A percentile compares a stretch with the other conserved stretches of the same genome.
phyloP scores from a whole-genome alignment of 768 basidiomycete species.

The Lyophyllum atratum region DNA sequence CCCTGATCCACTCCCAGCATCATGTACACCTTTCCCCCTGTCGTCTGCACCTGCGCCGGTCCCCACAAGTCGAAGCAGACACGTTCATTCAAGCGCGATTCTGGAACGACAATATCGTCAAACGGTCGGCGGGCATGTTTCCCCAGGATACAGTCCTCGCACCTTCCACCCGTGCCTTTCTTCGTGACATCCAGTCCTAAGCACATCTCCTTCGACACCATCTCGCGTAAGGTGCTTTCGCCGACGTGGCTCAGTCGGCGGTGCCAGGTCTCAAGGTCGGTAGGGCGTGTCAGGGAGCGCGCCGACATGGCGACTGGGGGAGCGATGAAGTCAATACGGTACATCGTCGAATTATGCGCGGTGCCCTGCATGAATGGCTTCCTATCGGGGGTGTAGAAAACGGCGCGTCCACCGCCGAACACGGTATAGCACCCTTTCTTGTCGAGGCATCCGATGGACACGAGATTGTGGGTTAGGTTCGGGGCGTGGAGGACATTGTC shows the following conservation, averaged over 20 bases:
- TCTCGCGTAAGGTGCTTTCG: background rate
- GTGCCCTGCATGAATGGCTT: background rate
- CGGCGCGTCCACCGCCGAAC: background rate
- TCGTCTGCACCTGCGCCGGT: background rate
- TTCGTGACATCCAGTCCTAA: background rate
- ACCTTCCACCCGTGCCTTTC: background rate
- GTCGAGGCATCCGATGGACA: slow-evolving; percentile 3
- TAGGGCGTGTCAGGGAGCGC: background rate
- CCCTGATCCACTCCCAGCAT: background rate
- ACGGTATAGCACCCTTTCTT: background rate
- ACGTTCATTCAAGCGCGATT: background rate
- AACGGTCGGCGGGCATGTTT: background rate
- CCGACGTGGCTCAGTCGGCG: background rate
- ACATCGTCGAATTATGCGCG: background rate
- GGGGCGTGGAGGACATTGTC: slow-evolving; percentile 9
- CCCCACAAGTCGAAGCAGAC: background rate
- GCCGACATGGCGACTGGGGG: background rate
- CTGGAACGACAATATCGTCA: background rate
- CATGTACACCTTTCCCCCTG: background rate
- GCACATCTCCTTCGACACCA: background rate
- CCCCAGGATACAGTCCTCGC: slow-evolving; percentile 1
- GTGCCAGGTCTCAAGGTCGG: background rate
- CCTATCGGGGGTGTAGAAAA: background rate
- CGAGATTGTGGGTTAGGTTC: slow-evolving; percentile 5
- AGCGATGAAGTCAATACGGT: background rate